Evolutionary conservation across 345 rosid genomes (phyloP).

Genomic region (Boechera divaricarpa): DNA sequence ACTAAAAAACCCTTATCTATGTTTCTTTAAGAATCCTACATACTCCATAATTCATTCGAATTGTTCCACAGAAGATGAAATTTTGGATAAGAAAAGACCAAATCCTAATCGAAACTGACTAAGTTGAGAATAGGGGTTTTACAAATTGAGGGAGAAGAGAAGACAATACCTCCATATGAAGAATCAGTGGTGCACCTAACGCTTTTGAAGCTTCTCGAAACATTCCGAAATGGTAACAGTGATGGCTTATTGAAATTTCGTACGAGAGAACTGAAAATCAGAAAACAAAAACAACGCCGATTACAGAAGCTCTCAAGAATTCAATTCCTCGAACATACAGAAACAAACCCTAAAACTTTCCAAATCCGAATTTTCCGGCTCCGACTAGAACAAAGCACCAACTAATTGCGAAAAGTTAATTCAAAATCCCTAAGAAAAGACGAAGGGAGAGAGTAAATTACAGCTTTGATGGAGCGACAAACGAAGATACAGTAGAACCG

Average conservation of each 20-base stretch:
- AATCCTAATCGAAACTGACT: neutral
- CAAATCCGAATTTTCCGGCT: neutral
- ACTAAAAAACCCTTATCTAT: too few species aligned
- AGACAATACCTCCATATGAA: slow-evolving; percentile 69
- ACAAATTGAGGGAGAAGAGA: slow-evolving; percentile 4
- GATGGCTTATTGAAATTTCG: slow-evolving; percentile 33
- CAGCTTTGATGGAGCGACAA: slow-evolving; percentile 53
- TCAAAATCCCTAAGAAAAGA: slow-evolving; percentile 27
- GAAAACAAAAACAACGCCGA: slow-evolving; percentile 1
- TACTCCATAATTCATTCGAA: neutral
- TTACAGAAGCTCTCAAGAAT: neutral
- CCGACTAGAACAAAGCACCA: neutral
- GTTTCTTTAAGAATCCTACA: slow-evolving; percentile 4
- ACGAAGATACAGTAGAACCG: slow-evolving; percentile 53
- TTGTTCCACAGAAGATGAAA: slow-evolving; percentile 25
- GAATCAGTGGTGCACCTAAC: slow-evolving; percentile 63
- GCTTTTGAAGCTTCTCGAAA: slow-evolving; percentile 45
- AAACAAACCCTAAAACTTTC: slow-evolving; percentile 3
- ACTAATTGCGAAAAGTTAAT: neutral
- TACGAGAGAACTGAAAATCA: slow-evolving; percentile 41
- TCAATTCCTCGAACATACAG: neutral
- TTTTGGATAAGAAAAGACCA: neutral
- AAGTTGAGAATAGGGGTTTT: neutral
- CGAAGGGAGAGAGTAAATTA: slow-evolving; percentile 37
- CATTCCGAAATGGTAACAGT: slow-evolving; percentile 36